Evolutionary conservation across 768 basidiomycete species (phyloP).

Genomic region (Lentinus tigrinus): DNA sequence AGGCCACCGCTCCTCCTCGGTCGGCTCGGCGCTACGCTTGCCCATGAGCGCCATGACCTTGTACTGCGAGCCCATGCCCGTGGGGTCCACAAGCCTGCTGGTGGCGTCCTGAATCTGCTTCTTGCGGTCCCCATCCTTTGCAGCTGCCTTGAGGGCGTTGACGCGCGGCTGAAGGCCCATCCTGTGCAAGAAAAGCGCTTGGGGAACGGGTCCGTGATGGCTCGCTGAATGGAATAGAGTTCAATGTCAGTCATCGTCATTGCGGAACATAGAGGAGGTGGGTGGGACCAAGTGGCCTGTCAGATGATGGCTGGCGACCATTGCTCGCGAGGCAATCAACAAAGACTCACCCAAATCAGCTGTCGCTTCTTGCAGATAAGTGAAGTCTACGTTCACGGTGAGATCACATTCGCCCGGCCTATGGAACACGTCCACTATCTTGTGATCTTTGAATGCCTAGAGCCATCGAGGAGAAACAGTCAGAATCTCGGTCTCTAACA

Average conservation of each 20-base stretch:
- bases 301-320: neutral
- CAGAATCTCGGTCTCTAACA: neutral
- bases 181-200: conserved; percentile 71
- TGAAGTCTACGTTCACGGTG: conserved; percentile 97
- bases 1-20: conserved; percentile 24
- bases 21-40: conserved; percentile 1
- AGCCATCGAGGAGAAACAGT: neutral
- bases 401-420: conserved; percentile 87
- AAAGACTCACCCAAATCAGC: conserved; percentile 53
- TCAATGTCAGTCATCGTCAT: neutral
- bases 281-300: neutral
- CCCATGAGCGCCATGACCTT: conserved; percentile 65
- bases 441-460: conserved; percentile 89
- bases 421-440: conserved; percentile 81
- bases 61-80: conserved; percentile 89
- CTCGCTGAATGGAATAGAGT: conserved; percentile 31
- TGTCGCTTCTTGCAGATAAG: conserved; percentile 79
- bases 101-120: conserved; percentile 59
- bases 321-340: neutral
- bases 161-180: conserved; percentile 77
- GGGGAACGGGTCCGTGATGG: conserved; percentile 68
- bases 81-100: conserved; percentile 69
- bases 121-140: conserved; percentile 47
- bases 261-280: neutral
- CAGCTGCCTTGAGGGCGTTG: conserved; percentile 53